Conservation (phyloP, 768 basidiomycete genomes). For the Xerocomellus chrysenteron region DNA sequence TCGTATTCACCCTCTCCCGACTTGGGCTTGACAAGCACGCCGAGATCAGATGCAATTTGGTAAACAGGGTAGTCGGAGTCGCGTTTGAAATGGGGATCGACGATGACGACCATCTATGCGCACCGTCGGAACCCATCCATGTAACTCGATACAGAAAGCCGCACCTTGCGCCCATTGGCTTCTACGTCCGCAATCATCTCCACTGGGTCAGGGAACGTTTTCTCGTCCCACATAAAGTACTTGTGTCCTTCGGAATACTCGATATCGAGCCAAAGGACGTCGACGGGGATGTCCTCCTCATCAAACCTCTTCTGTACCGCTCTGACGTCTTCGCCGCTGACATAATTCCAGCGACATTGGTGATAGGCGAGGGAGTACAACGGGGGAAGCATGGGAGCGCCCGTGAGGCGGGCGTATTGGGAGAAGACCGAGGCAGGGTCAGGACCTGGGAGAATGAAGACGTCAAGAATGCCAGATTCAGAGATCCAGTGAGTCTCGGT, state of each 20-base stretch:
- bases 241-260: conserved; percentile 93
- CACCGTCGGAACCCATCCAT: not conserved
- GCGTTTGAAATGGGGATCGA: conserved; percentile 96
- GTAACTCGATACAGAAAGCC: not conserved
- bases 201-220: conserved; percentile 90
- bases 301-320: conserved; percentile 87
- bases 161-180: conserved; percentile 79
- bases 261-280: conserved; percentile 97
- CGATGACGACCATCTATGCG: conserved; percentile 90
- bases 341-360: conserved; percentile 98
- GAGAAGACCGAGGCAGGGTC: conserved; percentile 77
- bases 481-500: conserved; percentile 96
- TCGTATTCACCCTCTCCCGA: conserved; percentile 86
- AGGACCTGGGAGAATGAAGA: conserved; percentile 93
- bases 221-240: conserved; percentile 96
- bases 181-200: conserved; percentile 92
- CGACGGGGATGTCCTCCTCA: conserved; percentile 91
- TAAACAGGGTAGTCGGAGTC: conserved; percentile 77
- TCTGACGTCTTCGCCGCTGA: conserved; percentile 84
- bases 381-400: conserved; percentile 83
- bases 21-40: conserved; percentile 76
- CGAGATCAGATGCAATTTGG: conserved; percentile 78
- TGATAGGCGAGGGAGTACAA: conserved; percentile 93
- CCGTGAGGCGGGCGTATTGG: conserved; percentile 85
- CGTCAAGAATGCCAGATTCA: conserved; percentile 93